A percentile compares a stretch with the other conserved stretches of the same genome.
phyloP scores from a whole-genome alignment of 139 green algal genomes.

The Diplosphaera chodatii region DNA sequence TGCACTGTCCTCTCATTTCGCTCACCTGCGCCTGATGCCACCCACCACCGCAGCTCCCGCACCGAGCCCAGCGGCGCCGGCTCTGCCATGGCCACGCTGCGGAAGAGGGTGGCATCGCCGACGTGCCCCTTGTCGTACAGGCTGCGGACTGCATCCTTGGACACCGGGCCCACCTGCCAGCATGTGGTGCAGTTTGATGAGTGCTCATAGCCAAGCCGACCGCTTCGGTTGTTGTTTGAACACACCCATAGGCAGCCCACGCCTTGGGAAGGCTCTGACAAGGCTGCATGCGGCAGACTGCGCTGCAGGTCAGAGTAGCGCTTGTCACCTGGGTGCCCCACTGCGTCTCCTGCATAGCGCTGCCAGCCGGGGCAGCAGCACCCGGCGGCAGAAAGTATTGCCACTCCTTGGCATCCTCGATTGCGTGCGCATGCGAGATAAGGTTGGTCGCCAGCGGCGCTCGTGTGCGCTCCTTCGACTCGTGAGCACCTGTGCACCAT shows the following conservation, averaged over 20 bases:
- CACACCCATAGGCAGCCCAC: too few species aligned
- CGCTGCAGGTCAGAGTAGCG: too few species aligned
- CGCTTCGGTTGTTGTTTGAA: too few species aligned
- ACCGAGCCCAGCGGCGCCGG: constrained; percentile 40
- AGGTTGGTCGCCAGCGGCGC: constrained; percentile 51
- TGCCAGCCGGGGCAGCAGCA: not conserved
- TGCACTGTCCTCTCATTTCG: too few species aligned
- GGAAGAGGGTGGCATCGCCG: constrained; percentile 37
- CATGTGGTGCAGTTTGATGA: not conserved
- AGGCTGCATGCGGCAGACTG: too few species aligned
- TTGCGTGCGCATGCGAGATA: constrained; percentile 40
- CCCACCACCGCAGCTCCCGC: constrained; percentile 77
- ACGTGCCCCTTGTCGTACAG: constrained; percentile 42
- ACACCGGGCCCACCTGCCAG: constrained; percentile 53
- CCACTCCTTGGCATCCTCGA: constrained; percentile 66
- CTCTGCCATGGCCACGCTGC: constrained; percentile 53
- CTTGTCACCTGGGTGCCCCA: not conserved
- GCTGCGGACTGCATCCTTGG: constrained; percentile 60
- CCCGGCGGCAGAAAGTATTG: constrained; percentile 39
- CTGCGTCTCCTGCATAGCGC: constrained; percentile 7
- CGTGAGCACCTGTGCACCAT: constrained; percentile 47
- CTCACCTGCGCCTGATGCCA: constrained; percentile 26
- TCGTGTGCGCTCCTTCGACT: constrained; percentile 44
- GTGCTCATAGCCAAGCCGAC: too few species aligned
- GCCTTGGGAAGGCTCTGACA: too few species aligned